Conservation (phyloP, 805 yeast genomes). For the Ogataea paraovalis region DNA sequence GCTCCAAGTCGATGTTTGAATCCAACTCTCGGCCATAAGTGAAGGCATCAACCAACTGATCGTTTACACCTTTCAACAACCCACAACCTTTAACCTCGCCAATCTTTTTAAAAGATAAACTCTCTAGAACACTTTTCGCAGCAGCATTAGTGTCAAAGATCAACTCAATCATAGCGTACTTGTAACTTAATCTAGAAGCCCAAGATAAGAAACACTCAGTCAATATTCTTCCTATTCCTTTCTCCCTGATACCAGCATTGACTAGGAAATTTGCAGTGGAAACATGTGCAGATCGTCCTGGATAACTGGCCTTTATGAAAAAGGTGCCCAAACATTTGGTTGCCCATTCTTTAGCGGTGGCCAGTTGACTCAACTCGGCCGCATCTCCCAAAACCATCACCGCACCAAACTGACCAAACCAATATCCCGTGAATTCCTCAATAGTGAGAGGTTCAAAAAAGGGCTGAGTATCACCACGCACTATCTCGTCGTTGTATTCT, state of each 20-base stretch:
- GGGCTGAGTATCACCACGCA: constrained; percentile 82
- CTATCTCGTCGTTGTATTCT: constrained; percentile 90
- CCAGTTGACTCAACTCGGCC: constrained; percentile 38
- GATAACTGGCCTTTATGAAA: constrained; percentile 80
- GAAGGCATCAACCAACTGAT: constrained; percentile 74
- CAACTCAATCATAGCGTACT: constrained; percentile 76
- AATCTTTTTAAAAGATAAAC: constrained; percentile 67
- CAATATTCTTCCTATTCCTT: constrained; percentile 84
- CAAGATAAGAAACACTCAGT: constrained; percentile 83
- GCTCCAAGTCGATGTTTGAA: constrained; percentile 34
- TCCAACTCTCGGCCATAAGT: constrained; percentile 80
- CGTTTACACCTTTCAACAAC: constrained; percentile 75
- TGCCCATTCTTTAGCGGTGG: constrained; percentile 68
- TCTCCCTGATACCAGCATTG: constrained; percentile 87
- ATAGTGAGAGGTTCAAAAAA: constrained; percentile 75
- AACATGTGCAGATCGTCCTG: constrained; percentile 91
- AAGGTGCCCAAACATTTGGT: constrained; percentile 89
- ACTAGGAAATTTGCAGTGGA: constrained; percentile 87
- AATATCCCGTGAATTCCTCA: constrained; percentile 73
- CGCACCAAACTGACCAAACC: constrained; percentile 87
- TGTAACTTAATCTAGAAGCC: constrained; percentile 88
- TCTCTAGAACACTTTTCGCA: constrained; percentile 74
- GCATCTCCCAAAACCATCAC: constrained; percentile 76
- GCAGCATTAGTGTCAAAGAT: constrained; percentile 87
- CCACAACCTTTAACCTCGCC: constrained; percentile 89